Evolutionary conservation across 768 basidiomycete genomes (phyloP), one percentile per base, ranked within the genome.

Genomic region (Dioszegia crocea): DNA sequence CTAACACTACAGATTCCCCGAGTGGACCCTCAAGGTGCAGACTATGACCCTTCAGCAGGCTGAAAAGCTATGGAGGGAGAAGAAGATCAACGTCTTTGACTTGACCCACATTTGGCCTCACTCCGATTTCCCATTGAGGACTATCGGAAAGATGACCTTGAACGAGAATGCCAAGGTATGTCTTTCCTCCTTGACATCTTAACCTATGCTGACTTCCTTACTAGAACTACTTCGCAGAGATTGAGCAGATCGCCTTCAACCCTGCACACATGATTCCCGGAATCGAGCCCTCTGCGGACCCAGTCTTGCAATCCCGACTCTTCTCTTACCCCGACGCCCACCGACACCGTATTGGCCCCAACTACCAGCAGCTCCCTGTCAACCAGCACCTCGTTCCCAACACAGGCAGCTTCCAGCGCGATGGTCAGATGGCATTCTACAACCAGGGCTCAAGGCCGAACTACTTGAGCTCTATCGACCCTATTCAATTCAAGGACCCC

Each of bases 31-130:
- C 68, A 88, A 70, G 51, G 65, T 74, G 24, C 93, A 97, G 87
- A 90, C 86, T 16, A 94, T 96, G 91, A 91, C 91, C 0, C 81
- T 87, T 1, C 83, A 88, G 73, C 88, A 98, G 80, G 93, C 92
- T 14, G 88, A 93, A 81, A 82, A 83, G 38, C 90, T 88, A 84
- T 68, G 76, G 76, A 79, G 89, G 58, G 54, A 75, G 64, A 67
- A 75, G 61, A 57, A 54, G 45, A 65, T 75, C 84, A 94, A 91
- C 78, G 81, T 93, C 56, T 73, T 73, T 58, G 69, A 70, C 31
- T 43, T 71, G 31, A 68, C 70, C 4, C 69, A 76, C 58, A 67
- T 74, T 33, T 79, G 78, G 78, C 63, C 75, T 1, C 80, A 80
- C 55, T 64, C 64, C 55, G 77, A 80, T 17, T 78, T 66, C 67